Percentiles rank a stretch among this genome's conserved stretches.
Evolutionary conservation across 75 land plant species (phyloP).

Genomic region (Selaginella tamariscina): DNA sequence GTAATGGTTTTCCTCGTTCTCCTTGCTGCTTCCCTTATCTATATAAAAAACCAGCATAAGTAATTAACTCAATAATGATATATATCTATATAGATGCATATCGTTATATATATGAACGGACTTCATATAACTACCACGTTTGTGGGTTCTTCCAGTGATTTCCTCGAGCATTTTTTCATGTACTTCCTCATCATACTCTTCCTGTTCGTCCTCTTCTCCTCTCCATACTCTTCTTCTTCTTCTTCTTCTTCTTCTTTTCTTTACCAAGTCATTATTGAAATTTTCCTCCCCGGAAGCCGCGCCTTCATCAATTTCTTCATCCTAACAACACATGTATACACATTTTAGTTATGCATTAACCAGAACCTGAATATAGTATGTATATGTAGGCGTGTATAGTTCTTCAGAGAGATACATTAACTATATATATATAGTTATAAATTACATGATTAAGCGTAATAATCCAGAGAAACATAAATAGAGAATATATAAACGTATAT

Average conservation of each 20-base stretch:
- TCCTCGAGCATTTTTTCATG: conserved; percentile 62
- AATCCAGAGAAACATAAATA: neutral
- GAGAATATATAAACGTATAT: too few species aligned
- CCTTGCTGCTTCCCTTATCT: conserved; percentile 22
- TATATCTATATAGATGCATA: neutral
- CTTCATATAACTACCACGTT: conserved; percentile 31
- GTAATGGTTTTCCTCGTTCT: conserved; percentile 24
- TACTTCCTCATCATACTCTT: conserved; percentile 20
- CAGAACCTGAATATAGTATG: too few species aligned
- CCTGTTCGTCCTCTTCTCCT: conserved; percentile 18
- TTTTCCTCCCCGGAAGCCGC: conserved; percentile 27
- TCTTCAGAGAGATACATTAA: too few species aligned
- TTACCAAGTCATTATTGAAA: too few species aligned
- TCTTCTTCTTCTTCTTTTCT: neutral
- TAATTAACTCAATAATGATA: neutral
- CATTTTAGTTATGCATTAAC: too few species aligned
- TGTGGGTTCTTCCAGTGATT: conserved; percentile 41
- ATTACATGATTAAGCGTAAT: neutral
- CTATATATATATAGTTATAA: conserved; percentile 1
- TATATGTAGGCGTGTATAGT: too few species aligned
- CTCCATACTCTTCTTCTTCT: conserved; percentile 2
- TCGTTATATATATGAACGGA: too few species aligned
- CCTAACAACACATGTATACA: conserved; percentile 40
- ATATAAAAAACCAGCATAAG: neutral
- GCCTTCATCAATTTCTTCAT: conserved; percentile 64